These are phyloP conservation scores for Aspergillus felis DNA, from an alignment of 2,329 filamentous ascomycete genomes.

Conservation along the genomic window DNA sequence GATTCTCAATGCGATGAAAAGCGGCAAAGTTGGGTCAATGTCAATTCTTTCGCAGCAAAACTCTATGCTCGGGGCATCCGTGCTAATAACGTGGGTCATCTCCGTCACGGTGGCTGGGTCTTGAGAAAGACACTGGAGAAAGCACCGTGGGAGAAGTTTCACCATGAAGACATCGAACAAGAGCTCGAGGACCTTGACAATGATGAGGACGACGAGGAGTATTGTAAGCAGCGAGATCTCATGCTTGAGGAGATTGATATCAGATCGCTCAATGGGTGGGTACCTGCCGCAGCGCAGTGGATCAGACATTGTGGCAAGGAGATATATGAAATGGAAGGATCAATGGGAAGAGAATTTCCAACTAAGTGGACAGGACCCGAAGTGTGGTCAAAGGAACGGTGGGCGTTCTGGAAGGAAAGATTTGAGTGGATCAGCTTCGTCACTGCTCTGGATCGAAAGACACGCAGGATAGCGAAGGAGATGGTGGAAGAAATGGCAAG, in stretches of 20 bases:
- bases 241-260: conserved; percentile 1
- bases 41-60: background rate
- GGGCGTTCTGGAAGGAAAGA: conserved; percentile 7
- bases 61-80: background rate
- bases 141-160: background rate
- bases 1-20: background rate
- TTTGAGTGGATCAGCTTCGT: background rate
- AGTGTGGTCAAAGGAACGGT: conserved; percentile 6
- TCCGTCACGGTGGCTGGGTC: background rate
- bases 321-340: background rate
- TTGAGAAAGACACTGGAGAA: conserved; percentile 1
- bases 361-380: background rate
- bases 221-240: background rate
- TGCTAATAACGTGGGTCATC: background rate
- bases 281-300: conserved; percentile 5
- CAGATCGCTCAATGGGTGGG: conserved; percentile 1
- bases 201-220: background rate
- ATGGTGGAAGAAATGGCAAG: background rate
- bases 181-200: background rate
- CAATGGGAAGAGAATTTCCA: background rate
- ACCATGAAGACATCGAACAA: background rate
- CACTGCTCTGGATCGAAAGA: background rate
- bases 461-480: background rate
- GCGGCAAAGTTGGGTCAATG: background rate
- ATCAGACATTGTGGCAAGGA: conserved; percentile 1